These are phyloP conservation scores for Solanum tarapatanum DNA, from an alignment of 257 asterid species.

Conservation along the genomic window DNA sequence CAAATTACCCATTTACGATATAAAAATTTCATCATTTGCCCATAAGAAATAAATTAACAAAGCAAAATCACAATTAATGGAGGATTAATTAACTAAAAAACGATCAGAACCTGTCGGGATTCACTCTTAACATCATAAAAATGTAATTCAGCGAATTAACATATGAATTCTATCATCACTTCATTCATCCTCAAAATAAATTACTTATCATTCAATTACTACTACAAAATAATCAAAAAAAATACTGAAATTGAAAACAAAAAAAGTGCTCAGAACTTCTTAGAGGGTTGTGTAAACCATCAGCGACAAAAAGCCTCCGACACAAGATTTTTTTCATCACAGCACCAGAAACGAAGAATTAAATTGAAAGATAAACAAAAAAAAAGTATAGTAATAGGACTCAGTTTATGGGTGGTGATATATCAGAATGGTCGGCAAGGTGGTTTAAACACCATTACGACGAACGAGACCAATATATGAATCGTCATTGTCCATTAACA, in stretches of 20 bases:
- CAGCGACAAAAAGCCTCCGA: slow-evolving; percentile 4
- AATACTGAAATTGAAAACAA: neutral
- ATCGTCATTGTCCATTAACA: neutral
- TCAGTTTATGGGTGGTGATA: slow-evolving; percentile 22
- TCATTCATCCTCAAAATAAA: neutral
- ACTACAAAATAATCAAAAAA: neutral
- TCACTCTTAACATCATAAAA: slow-evolving; percentile 23
- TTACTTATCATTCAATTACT: neutral
- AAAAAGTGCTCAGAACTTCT: slow-evolving; percentile 31
- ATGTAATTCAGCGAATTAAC: slow-evolving; percentile 30
- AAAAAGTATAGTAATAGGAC: neutral
- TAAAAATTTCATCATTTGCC: slow-evolving; percentile 29
- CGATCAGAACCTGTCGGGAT: slow-evolving; percentile 49
- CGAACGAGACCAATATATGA: slow-evolving; percentile 10
- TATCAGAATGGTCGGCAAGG: slow-evolving; percentile 29
- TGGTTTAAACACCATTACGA: slow-evolving; percentile 1
- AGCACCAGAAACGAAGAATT: neutral
- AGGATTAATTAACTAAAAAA: neutral
- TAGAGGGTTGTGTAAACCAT: slow-evolving; percentile 27
- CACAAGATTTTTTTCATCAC: neutral
- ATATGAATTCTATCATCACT: slow-evolving; percentile 27
- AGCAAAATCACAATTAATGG: neutral
- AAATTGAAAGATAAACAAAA: neutral
- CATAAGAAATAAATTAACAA: neutral
- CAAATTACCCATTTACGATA: slow-evolving; percentile 31